Percentiles rank a stretch among this genome's conserved stretches.
Conservation (phyloP, 148 eudicot genomes). For the Drosera capensis region DNA sequence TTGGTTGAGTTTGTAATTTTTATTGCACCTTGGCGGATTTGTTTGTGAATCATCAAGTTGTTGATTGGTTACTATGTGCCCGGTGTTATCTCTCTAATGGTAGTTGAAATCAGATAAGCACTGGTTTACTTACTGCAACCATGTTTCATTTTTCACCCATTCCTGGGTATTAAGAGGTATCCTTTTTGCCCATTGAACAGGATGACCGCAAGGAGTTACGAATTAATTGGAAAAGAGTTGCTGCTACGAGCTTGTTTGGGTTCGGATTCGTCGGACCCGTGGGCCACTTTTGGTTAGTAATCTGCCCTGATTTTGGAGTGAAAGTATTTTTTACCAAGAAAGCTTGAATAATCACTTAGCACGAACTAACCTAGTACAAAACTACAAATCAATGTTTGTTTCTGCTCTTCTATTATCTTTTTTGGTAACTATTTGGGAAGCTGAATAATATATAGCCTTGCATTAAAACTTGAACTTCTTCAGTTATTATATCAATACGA, state of each 20-base stretch:
- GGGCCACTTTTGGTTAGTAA: slow-evolving; percentile 86
- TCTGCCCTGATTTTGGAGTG: slow-evolving; percentile 2
- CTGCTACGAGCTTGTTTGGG: slow-evolving; percentile 85
- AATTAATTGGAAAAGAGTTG: slow-evolving; percentile 88
- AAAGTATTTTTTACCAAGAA: too few relatives aligned
- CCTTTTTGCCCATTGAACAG: slow-evolving; percentile 14
- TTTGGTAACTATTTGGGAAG: not conserved
- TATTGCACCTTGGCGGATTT: too few relatives aligned
- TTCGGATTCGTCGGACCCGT: slow-evolving; percentile 91
- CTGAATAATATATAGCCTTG: not conserved
- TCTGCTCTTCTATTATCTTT: too few relatives aligned
- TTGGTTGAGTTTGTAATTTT: too few relatives aligned
- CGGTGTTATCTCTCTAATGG: too few relatives aligned
- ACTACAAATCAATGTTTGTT: not conserved
- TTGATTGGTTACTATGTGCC: too few relatives aligned
- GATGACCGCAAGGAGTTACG: slow-evolving; percentile 39
- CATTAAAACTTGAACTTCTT: not conserved
- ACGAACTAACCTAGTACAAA: not conserved
- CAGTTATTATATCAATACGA: too few relatives aligned
- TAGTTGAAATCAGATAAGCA: too few relatives aligned
- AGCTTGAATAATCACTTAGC: too few relatives aligned
- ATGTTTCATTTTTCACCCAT: not conserved
- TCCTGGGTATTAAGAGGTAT: not conserved
- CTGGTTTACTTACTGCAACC: not conserved
- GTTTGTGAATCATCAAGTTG: too few relatives aligned